Evolutionary conservation across 2,329 filamentous ascomycete species (phyloP).

Genomic region (Rasamsonia emersonii): DNA sequence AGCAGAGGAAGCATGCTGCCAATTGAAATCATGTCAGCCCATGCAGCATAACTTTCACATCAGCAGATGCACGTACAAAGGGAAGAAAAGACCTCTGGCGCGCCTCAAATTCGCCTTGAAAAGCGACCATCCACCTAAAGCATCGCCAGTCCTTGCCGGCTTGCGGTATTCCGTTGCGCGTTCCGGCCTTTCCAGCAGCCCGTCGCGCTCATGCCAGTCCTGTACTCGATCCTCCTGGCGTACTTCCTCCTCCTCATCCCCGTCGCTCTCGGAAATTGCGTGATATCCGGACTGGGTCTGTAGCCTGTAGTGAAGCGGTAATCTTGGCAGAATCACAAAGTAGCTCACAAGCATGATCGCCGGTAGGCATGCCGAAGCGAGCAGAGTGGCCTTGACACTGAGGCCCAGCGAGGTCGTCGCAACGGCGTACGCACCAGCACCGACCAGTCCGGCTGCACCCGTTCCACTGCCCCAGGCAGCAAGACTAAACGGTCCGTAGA

Average conservation of each 20-base stretch:
- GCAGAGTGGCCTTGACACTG: slow-evolving; percentile 62
- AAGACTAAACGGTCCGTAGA: slow-evolving; percentile 78
- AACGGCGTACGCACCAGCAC: slow-evolving; percentile 78
- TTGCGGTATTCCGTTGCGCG: slow-evolving; percentile 14
- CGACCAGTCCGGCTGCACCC: slow-evolving; percentile 77
- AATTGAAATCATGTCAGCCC: background rate
- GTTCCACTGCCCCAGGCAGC: slow-evolving; percentile 91
- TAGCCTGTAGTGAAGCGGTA: slow-evolving; percentile 47
- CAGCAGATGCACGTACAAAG: slow-evolving; percentile 43
- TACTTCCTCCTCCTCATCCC: slow-evolving; percentile 26
- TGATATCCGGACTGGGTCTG: slow-evolving; percentile 45
- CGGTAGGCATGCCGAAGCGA: slow-evolving; percentile 72
- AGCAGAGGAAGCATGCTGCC: slow-evolving; percentile 76
- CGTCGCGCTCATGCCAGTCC: slow-evolving; percentile 10
- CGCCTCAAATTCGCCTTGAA: slow-evolving; percentile 53
- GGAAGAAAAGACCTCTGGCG: slow-evolving; percentile 61
- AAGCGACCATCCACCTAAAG: slow-evolving; percentile 21
- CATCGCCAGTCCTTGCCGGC: slow-evolving; percentile 7
- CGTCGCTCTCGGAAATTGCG: slow-evolving; percentile 38
- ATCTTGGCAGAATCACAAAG: slow-evolving; percentile 68
- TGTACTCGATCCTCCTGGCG: slow-evolving; percentile 11
- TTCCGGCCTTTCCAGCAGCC: slow-evolving; percentile 19
- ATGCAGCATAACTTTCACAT: background rate
- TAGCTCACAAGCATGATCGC: slow-evolving; percentile 74
- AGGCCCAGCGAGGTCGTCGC: slow-evolving; percentile 74